phyloP scores from a whole-genome alignment of 345 rosid species.

The Balakata baccata region DNA sequence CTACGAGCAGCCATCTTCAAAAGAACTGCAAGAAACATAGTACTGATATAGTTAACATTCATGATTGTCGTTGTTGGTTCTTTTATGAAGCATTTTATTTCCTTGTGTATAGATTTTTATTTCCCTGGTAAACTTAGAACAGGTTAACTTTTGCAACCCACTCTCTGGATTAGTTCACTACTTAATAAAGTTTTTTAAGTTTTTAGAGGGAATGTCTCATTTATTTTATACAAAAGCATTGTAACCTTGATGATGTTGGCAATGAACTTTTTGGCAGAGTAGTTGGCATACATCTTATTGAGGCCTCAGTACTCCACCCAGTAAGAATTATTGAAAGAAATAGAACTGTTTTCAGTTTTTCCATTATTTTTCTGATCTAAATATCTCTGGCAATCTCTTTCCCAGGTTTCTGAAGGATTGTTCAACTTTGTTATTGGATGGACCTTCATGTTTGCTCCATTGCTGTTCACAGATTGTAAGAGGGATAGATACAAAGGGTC shows the following conservation, averaged over 20 bases:
- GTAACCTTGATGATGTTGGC: constrained; percentile 17
- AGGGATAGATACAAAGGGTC: constrained; percentile 76
- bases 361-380: background rate
- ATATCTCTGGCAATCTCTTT: background rate
- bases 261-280: constrained; percentile 52
- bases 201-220: background rate
- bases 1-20: background rate
- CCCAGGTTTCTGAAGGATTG: constrained; percentile 82
- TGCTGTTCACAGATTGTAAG: constrained; percentile 75
- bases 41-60: background rate
- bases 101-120: background rate
- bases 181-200: background rate
- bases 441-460: constrained; percentile 97
- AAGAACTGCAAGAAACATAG: background rate
- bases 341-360: background rate
- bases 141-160: background rate
- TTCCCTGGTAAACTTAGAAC: background rate
- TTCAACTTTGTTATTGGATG: constrained; percentile 94
- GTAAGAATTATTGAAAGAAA: constrained; percentile 40
- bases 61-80: background rate
- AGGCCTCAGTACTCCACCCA: constrained; percentile 87
- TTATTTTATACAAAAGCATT: background rate
- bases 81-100: background rate
- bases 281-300: constrained; percentile 64
- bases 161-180: background rate